These are phyloP conservation scores for Rhizopus delemar DNA, from an alignment of 371 early-diverging fungal species.

Conservation along the genomic window DNA sequence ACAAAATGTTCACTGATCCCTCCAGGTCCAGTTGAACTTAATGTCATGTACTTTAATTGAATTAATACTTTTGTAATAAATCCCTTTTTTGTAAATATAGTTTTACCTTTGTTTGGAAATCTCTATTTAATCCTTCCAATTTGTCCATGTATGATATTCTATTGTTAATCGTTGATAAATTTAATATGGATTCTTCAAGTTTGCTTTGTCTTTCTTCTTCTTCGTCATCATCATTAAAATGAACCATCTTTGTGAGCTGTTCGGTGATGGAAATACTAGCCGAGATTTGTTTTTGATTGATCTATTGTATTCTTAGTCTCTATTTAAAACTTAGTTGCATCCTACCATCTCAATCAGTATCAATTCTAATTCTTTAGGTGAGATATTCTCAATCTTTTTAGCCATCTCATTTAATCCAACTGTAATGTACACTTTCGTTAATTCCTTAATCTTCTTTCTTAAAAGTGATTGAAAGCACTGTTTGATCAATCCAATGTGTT, in stretches of 20 bases:
- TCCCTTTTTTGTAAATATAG: neutral
- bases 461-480: constrained; percentile 64
- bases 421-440: constrained; percentile 79
- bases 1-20: constrained; percentile 22
- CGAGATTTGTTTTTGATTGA: constrained; percentile 57
- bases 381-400: constrained; percentile 35
- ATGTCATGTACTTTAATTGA: constrained; percentile 38
- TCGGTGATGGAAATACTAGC: constrained; percentile 58
- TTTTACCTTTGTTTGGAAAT: constrained; percentile 55
- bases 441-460: constrained; percentile 64
- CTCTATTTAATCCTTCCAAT: constrained; percentile 49
- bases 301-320: constrained; percentile 26
- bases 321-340: neutral
- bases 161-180: constrained; percentile 41
- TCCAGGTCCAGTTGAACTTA: constrained; percentile 32
- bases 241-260: constrained; percentile 63
- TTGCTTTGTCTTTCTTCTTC: constrained; percentile 43
- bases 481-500: constrained; percentile 71
- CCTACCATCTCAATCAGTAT: constrained; percentile 59
- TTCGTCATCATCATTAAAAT: constrained; percentile 60
- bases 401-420: constrained; percentile 73
- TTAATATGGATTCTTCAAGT: constrained; percentile 53
- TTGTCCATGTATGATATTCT: constrained; percentile 49
- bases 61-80: constrained; percentile 8
- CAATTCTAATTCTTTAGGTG: constrained; percentile 42